Percentiles rank a stretch among this genome's conserved stretches.
Evolutionary conservation across 305 asterid genomes (phyloP).

Genomic region (Solanum hybrid): DNA sequence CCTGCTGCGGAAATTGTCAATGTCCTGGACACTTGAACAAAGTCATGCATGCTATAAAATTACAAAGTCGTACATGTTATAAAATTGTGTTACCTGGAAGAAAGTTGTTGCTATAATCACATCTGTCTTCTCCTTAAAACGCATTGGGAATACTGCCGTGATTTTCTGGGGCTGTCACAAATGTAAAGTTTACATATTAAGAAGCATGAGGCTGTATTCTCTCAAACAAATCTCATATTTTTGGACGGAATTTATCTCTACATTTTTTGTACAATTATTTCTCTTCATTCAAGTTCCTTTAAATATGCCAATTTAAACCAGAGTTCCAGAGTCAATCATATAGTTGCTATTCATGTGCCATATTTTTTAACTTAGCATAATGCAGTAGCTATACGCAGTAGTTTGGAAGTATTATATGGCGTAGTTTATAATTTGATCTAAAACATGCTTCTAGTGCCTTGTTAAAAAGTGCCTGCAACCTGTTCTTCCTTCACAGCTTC

Average conservation of each 20-base stretch:
- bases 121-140: constrained; percentile 70
- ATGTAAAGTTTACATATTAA: neutral
- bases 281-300: neutral
- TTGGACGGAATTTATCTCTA: neutral
- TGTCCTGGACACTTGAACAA: neutral
- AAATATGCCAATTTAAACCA: neutral
- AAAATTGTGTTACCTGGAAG: constrained; percentile 56
- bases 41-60: neutral
- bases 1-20: constrained; percentile 26
- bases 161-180: constrained; percentile 51
- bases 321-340: neutral
- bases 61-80: neutral
- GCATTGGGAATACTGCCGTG: constrained; percentile 81
- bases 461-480: neutral
- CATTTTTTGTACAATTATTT: neutral
- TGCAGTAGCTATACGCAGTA: neutral
- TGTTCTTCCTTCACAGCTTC: neutral
- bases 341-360: neutral
- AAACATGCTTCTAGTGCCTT: neutral
- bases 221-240: neutral
- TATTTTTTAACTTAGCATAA: neutral
- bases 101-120: constrained; percentile 71
- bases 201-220: neutral
- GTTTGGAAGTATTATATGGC: neutral
- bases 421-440: neutral